Evolutionary conservation across 768 basidiomycete species (phyloP), one percentile per base, ranked within the genome.

Genomic region (Hygrocybe punicea): DNA sequence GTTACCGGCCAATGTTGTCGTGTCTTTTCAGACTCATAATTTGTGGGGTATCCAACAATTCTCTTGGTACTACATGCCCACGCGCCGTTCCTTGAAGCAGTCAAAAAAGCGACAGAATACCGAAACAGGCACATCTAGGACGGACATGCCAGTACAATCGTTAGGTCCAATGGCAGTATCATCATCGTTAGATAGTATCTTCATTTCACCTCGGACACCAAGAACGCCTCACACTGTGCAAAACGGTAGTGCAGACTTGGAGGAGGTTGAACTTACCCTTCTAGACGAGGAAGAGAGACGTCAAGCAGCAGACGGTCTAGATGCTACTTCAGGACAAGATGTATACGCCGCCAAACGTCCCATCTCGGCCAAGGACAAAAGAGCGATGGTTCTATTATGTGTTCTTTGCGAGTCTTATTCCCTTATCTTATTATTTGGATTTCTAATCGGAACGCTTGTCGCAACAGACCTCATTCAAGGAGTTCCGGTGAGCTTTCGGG

Each of bases 341-440:
- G 34, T 36, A 47, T 66, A 68, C 24, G 72, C 72, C 53, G 61
- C 66, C 46, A 87, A 82, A 67, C 73, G 65, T 51, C 66, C 79
- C 23, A 78, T 91, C 61, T 87, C 86, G 36, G 63, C 77, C 29
- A 87, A 85, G 69, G 95, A 98, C 73, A 89, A 88, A 71, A 78
- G 83, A 63, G 90, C 87, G 49, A 92, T 98, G 80, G 83, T 82
- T 4, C 74, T 98, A 53, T 76, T 98, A 34, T 87, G 93, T 70
- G 76, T 93, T 63, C 78, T 98, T 50, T 98, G 93, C 96, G 65
- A 75, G 93, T 29, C 81, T 14, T n/a, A n/a, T n/a, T 8, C 33
- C 23, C 34, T 60, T 16, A 51, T 51, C 34, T 35, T 51, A 60
- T 16, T 25, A 21, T 48, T 58, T 42, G 21, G 45, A 10, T 50